phyloP scores from a whole-genome alignment of 2,329 filamentous ascomycete genomes.

The Dactylella cylindrospora region DNA sequence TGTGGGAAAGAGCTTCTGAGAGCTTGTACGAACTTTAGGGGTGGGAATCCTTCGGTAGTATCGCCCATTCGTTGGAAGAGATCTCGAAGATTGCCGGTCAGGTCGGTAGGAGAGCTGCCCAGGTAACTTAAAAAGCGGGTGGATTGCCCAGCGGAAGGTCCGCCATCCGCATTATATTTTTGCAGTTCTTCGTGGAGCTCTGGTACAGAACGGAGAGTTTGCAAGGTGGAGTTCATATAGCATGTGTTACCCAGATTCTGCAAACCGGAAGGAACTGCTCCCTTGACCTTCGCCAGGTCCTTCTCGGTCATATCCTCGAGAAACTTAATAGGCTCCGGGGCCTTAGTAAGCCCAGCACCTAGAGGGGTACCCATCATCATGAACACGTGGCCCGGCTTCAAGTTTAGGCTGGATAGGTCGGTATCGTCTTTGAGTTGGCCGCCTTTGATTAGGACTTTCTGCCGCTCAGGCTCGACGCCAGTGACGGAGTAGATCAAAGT shows the following conservation, averaged over 20 bases:
- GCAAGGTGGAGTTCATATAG: conserved; percentile 97
- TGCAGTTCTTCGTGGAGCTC: conserved; percentile 80
- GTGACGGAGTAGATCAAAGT: conserved; percentile 93
- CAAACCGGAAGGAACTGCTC: conserved; percentile 82
- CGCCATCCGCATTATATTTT: conserved; percentile 58
- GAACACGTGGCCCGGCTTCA: conserved; percentile 82
- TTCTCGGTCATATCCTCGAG: conserved; percentile 97
- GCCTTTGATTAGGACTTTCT: conserved; percentile 93
- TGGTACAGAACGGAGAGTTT: conserved; percentile 82
- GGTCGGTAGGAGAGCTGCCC: conserved; percentile 55
- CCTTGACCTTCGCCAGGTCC: conserved; percentile 77
- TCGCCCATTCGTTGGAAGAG: conserved; percentile 87
- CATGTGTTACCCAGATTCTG: conserved; percentile 96
- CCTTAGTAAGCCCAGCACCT: conserved; percentile 63
- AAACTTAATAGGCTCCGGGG: conserved; percentile 80
- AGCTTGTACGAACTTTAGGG: conserved; percentile 77
- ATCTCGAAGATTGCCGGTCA: conserved; percentile 75
- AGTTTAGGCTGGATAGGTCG: conserved; percentile 75
- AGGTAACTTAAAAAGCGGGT: conserved; percentile 48
- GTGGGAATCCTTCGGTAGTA: conserved; percentile 83
- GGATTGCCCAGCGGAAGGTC: conserved; percentile 39
- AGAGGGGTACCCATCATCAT: conserved; percentile 96
- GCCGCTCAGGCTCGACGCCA: conserved; percentile 90
- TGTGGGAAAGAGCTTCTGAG: conserved; percentile 81
- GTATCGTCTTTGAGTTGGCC: conserved; percentile 95